Evolutionary conservation across 305 asterid species (phyloP).

Genomic region (Fraxinus albicans): DNA sequence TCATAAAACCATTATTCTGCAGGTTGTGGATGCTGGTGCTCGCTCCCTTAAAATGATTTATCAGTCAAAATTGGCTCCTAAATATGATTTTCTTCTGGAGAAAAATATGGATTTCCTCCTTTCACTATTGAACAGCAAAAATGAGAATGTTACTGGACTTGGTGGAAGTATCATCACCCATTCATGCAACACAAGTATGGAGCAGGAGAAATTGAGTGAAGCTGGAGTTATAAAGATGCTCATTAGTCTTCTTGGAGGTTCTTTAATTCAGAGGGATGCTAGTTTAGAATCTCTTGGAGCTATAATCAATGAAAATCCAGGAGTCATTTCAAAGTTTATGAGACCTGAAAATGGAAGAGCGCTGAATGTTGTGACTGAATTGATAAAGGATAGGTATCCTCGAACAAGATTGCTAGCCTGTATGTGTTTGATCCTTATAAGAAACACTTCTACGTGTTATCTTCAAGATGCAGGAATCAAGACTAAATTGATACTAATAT

Average conservation of each 20-base stretch:
- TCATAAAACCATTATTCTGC: constrained; percentile 28
- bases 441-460: constrained; percentile 52
- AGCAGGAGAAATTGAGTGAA: constrained; percentile 73
- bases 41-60: constrained; percentile 90
- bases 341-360: constrained; percentile 79
- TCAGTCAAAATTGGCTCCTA: constrained; percentile 84
- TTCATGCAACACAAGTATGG: constrained; percentile 67
- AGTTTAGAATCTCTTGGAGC: constrained; percentile 88
- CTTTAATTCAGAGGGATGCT: constrained; percentile 77
- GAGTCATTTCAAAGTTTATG: constrained; percentile 62
- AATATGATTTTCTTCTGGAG: constrained; percentile 68
- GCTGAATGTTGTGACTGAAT: constrained; percentile 52
- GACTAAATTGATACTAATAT: constrained; percentile 60
- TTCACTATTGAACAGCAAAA: constrained; percentile 63
- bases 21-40: constrained; percentile 95
- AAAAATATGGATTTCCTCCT: constrained; percentile 72
- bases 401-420: constrained; percentile 90
- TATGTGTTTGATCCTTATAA: constrained; percentile 68
- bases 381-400: constrained; percentile 74
- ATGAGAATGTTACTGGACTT: constrained; percentile 86
- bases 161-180: constrained; percentile 88
- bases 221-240: constrained; percentile 75
- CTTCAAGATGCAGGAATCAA: constrained; percentile 64
- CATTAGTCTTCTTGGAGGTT: constrained; percentile 73
- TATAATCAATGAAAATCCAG: constrained; percentile 69